Percentiles rank a stretch among this genome's conserved stretches.
Evolutionary conservation across 2,329 filamentous ascomycete species (phyloP).

Genomic region (Fusarium aywerte): DNA sequence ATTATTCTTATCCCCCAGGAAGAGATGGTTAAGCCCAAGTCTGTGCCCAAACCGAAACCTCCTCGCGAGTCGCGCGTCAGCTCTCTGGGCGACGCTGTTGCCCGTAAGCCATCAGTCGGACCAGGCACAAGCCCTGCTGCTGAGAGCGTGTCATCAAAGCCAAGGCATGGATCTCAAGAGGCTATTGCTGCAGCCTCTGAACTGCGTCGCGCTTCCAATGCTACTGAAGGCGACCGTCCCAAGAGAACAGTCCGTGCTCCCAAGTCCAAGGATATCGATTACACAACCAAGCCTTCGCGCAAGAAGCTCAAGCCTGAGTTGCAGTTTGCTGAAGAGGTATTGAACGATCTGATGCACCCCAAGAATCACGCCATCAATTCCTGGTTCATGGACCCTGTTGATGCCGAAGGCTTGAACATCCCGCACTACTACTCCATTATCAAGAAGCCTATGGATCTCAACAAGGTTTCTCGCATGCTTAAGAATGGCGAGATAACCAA

Average conservation of each 20-base stretch:
- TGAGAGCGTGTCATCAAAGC: conserved; percentile 36
- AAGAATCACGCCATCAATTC: conserved; percentile 75
- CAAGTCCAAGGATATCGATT: conserved; percentile 90
- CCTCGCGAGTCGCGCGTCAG: conserved; percentile 50
- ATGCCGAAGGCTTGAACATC: conserved; percentile 93
- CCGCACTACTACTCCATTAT: conserved; percentile 93
- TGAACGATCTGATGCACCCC: conserved; percentile 79
- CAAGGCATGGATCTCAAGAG: conserved; percentile 35
- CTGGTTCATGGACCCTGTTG: conserved; percentile 85
- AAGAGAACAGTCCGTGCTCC: conserved; percentile 95
- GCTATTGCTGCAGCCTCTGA: conserved; percentile 33
- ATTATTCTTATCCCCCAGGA: conserved; percentile 57
- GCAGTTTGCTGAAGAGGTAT: conserved; percentile 85
- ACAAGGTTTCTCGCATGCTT: conserved; percentile 82
- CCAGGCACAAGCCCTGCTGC: conserved; percentile 47
- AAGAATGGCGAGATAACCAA: conserved; percentile 81
- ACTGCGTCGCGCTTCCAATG: conserved; percentile 80
- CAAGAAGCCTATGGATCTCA: conserved; percentile 96
- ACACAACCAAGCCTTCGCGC: conserved; percentile 77
- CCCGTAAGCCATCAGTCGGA: conserved; percentile 47
- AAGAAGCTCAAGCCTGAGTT: conserved; percentile 92
- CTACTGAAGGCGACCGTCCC: conserved; percentile 79
- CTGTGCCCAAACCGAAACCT: conserved; percentile 54
- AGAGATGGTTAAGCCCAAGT: conserved; percentile 70
- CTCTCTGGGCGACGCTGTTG: conserved; percentile 39